Evolutionary conservation across 306 rosid species (phyloP).

Genomic region (Vigna reflexopilosa): DNA sequence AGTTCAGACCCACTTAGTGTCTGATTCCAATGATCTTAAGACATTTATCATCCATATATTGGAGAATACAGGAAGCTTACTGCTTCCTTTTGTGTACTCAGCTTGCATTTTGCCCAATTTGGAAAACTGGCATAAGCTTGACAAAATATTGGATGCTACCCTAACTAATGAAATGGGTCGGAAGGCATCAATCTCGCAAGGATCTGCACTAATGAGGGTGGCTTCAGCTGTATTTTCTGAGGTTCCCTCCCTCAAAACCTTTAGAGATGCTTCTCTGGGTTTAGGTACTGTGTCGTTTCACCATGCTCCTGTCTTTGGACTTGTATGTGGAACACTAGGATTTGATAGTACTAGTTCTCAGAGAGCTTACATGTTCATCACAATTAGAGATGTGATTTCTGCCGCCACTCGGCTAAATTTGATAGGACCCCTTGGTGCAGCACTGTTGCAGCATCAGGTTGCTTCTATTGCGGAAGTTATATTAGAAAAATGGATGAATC

Average conservation of each 20-base stretch:
- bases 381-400: conserved; percentile 83
- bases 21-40: conserved; percentile 64
- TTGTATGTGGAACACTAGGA: conserved; percentile 73
- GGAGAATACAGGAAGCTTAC: conserved; percentile 84
- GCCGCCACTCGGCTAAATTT: conserved; percentile 90
- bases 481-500: conserved; percentile 69
- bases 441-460: conserved; percentile 79
- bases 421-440: conserved; percentile 86
- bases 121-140: conserved; percentile 68
- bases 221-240: conserved; percentile 75
- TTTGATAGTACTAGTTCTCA: conserved; percentile 64
- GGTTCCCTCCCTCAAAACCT: conserved; percentile 66
- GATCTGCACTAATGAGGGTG: conserved; percentile 86
- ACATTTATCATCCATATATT: conserved; percentile 68
- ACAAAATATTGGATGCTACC: conserved; percentile 71
- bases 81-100: conserved; percentile 82
- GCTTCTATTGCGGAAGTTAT: conserved; percentile 67
- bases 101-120: conserved; percentile 62
- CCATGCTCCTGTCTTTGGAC: conserved; percentile 85
- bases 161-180: conserved; percentile 78
- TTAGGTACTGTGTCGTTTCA: conserved; percentile 64
- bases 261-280: conserved; percentile 61
- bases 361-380: conserved; percentile 84
- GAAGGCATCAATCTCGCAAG: conserved; percentile 84
- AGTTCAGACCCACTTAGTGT: conserved; percentile 69